phyloP scores from a whole-genome alignment of 169 alveolate genomes.

The Eimeria necatrix region DNA sequence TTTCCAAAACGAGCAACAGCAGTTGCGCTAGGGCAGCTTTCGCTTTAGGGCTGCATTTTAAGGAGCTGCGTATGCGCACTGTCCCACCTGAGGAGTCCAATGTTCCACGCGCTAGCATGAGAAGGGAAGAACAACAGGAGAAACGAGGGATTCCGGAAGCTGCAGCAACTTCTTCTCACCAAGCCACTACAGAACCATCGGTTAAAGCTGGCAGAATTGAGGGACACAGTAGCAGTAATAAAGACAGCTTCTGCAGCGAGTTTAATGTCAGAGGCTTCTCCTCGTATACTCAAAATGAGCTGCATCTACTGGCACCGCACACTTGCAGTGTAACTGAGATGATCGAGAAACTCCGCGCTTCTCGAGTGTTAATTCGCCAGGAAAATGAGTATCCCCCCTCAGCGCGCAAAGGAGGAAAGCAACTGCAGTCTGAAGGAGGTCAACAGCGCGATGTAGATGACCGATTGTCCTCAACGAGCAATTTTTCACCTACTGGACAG shows the following conservation, averaged over 20 bases:
- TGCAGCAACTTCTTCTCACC: not conserved
- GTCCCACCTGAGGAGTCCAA: conserved; percentile 9
- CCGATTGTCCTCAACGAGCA: not conserved
- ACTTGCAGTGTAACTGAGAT: conserved; percentile 36
- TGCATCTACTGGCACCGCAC: conserved; percentile 55
- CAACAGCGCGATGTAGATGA: not conserved
- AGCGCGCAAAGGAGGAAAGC: not conserved
- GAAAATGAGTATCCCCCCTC: not conserved
- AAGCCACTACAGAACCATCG: not conserved
- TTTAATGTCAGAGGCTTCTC: conserved; percentile 22
- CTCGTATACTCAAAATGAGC: conserved; percentile 47
- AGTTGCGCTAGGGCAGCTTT: not conserved
- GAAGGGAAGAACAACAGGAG: not conserved
- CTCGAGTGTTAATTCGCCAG: not conserved
- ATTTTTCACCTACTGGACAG: not conserved
- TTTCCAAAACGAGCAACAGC: not conserved
- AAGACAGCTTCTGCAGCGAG: conserved; percentile 38
- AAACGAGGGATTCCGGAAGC: not conserved
- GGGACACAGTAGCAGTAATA: not conserved
- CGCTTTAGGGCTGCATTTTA: conserved; percentile 42
- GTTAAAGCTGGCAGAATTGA: not conserved
- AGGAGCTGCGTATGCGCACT: conserved; percentile 50
- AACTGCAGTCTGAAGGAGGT: not conserved
- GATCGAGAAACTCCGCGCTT: conserved; percentile 35
- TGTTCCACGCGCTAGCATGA: not conserved